Evolutionary conservation across 2,329 filamentous ascomycete species (phyloP).

Genomic region (Colletotrichum cuscutae): DNA sequence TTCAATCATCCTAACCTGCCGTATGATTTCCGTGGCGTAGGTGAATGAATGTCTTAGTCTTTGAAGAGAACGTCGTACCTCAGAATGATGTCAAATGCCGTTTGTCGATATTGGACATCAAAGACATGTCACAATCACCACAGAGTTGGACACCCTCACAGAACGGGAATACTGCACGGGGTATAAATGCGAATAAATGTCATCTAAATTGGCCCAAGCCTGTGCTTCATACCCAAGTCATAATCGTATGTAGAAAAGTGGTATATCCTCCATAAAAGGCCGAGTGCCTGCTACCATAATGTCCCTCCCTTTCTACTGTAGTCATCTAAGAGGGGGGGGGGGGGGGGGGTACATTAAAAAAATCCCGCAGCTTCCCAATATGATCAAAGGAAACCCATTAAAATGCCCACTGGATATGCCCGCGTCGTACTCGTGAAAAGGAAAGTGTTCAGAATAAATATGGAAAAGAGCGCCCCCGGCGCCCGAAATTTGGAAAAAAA

Average conservation of each 20-base stretch:
- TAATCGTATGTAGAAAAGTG: constrained; percentile 30
- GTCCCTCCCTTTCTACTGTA: constrained; percentile 16
- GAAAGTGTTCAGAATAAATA: not conserved
- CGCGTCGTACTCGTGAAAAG: not conserved
- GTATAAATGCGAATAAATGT: not conserved
- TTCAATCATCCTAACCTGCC: too few species aligned
- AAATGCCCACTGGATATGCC: constrained; percentile 22
- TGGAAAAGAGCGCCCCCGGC: constrained; percentile 6
- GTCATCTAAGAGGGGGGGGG: not conserved
- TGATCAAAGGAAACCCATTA: not conserved
- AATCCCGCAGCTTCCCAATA: not conserved
- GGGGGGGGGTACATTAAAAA: not conserved
- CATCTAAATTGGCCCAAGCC: not conserved
- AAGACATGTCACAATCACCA: not conserved
- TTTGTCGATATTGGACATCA: not conserved
- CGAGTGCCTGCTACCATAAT: constrained; percentile 13
- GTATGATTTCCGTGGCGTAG: too few species aligned
- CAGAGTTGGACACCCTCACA: not conserved
- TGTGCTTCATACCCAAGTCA: constrained; percentile 23
- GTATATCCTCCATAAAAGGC: constrained; percentile 33
- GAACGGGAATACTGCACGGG: not conserved
- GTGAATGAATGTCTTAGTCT: too few species aligned
- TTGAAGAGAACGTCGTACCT: too few species aligned
- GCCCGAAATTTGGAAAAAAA: not conserved
- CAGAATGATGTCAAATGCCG: too few species aligned